These are phyloP conservation scores for Kuraishia piskuri DNA, from an alignment of 805 yeast genomes.

Conservation along the genomic window DNA sequence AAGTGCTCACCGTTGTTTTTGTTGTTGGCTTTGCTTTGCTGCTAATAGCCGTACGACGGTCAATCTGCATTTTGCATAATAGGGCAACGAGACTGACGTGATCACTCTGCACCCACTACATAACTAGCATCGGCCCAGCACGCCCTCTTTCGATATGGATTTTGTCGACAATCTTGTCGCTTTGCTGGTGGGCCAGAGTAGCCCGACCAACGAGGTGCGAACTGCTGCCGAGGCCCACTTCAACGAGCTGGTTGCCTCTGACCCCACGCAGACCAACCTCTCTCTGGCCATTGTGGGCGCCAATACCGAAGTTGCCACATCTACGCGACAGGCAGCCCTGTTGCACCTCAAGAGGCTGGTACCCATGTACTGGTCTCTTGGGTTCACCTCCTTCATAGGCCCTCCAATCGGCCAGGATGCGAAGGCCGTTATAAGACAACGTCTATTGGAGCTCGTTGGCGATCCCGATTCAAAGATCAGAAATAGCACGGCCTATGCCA, in stretches of 20 bases:
- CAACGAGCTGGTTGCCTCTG: slow-evolving; percentile 26
- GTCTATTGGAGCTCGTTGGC: slow-evolving; percentile 40
- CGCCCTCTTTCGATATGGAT: neutral
- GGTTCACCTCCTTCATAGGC: slow-evolving; percentile 66
- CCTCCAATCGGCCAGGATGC: slow-evolving; percentile 47
- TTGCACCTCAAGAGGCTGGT: slow-evolving; percentile 61
- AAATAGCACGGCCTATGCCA: slow-evolving; percentile 59
- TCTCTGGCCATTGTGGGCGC: slow-evolving; percentile 34
- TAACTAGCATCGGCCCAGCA: too few species aligned
- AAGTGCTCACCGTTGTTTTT: neutral
- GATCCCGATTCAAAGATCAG: slow-evolving; percentile 51
- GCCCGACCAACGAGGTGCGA: slow-evolving; percentile 43
- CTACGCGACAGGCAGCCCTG: slow-evolving; percentile 53
- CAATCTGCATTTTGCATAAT: too few species aligned
- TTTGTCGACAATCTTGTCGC: slow-evolving; percentile 7
- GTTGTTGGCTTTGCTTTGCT: too few species aligned
- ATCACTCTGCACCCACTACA: too few species aligned
- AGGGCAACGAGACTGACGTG: too few species aligned
- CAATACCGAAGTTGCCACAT: slow-evolving; percentile 17
- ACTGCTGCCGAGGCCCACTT: slow-evolving; percentile 44
- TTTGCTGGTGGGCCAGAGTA: slow-evolving; percentile 11
- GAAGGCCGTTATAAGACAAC: slow-evolving; percentile 42
- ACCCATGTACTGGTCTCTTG: slow-evolving; percentile 76
- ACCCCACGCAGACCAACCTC: slow-evolving; percentile 40
- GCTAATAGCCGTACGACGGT: too few species aligned